These are phyloP conservation scores for Marchantia paleacea DNA, from an alignment of 225 moss, liverwort and hornwort species.

Conservation along the genomic window DNA sequence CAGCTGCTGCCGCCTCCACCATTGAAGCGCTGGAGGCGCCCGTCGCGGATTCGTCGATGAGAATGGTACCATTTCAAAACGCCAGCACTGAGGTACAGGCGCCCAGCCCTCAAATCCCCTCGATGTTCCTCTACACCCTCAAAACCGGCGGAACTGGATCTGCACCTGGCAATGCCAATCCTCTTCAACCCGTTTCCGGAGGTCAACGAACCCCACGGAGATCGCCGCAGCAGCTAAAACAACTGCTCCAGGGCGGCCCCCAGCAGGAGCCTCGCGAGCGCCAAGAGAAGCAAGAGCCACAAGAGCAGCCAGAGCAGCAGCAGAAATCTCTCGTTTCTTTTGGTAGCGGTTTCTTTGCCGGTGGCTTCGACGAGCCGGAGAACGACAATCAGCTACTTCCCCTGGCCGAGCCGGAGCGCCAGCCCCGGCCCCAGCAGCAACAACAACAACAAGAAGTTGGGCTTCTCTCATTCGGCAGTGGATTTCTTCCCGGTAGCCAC, in stretches of 20 bases:
- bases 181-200: not conserved
- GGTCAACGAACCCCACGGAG: not conserved
- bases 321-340: not conserved
- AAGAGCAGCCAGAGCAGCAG: constrained; percentile 9
- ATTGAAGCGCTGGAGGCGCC: constrained; percentile 6
- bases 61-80: not conserved
- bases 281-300: not conserved
- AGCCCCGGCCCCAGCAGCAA: not conserved
- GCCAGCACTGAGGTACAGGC: not conserved
- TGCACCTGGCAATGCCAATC: not conserved
- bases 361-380: not conserved
- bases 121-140: constrained; percentile 30
- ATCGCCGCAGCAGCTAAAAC: not conserved
- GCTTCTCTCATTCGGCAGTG: not conserved
- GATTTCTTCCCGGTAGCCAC: not conserved
- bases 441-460: not conserved
- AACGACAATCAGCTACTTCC: constrained; percentile 2
- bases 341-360: constrained; percentile 19
- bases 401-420: not conserved
- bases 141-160: constrained; percentile 32
- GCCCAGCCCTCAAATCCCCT: constrained; percentile 16
- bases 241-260: not conserved
- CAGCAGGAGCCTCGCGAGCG: not conserved
- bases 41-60: constrained; percentile 5
- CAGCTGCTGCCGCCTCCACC: not conserved